Evolutionary conservation across 768 basidiomycete genomes (phyloP).

Genomic region (Chalciporus pseudorubinellus): DNA sequence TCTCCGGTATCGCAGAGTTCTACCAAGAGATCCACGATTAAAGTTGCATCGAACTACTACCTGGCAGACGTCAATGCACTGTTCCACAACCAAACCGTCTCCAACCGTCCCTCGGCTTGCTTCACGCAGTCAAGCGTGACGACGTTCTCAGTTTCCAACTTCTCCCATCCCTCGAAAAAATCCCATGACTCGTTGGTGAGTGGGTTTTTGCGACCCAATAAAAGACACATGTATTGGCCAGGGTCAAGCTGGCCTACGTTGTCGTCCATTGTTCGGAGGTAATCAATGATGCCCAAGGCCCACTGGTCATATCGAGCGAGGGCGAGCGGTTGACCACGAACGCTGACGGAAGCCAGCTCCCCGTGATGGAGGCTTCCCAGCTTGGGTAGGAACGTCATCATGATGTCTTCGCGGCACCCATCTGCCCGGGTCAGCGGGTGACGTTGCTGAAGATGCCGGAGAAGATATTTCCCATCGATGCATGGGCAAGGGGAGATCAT

Average conservation of each 20-base stretch:
- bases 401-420: not conserved
- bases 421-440: not conserved
- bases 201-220: not conserved
- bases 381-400: too few species aligned
- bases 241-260: too few species aligned
- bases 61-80: too few species aligned
- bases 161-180: not conserved
- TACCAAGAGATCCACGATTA: too few species aligned
- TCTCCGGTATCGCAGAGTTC: too few species aligned
- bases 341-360: too few species aligned
- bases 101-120: too few species aligned
- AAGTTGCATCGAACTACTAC: too few species aligned
- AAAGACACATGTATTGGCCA: not conserved
- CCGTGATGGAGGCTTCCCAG: too few species aligned
- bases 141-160: not conserved
- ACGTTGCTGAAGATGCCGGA: not conserved
- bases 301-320: not conserved
- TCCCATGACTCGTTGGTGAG: not conserved
- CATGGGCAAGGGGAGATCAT: not conserved
- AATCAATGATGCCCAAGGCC: not conserved
- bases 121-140: not conserved
- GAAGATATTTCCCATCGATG: not conserved
- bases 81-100: too few species aligned
- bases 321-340: not conserved
- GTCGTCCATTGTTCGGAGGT: not conserved